A percentile compares a stretch with the other conserved stretches of the same genome.
Evolutionary conservation across 768 basidiomycete genomes (phyloP).

Genomic region (Auricularia heimuer): DNA sequence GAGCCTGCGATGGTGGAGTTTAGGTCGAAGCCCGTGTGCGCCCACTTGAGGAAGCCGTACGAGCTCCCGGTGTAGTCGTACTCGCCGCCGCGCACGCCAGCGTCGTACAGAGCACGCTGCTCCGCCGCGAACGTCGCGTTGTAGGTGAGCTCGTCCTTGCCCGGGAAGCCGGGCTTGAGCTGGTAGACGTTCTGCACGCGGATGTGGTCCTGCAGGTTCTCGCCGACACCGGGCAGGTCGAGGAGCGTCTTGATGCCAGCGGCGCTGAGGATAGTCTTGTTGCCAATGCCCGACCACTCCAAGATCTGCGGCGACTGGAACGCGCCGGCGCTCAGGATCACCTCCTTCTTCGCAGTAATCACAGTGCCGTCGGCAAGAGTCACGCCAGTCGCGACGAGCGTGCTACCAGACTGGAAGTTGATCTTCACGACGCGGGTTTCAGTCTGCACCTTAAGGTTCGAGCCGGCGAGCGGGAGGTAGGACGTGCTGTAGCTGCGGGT

Average conservation of each 20-base stretch:
- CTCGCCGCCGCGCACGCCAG: neutral
- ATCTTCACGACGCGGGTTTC: conserved; percentile 6
- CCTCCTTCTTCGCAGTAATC: conserved; percentile 6
- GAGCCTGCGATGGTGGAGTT: neutral
- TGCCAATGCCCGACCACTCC: conserved; percentile 30
- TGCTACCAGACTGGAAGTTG: conserved; percentile 5
- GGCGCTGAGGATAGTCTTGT: conserved; percentile 19
- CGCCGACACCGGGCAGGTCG: conserved; percentile 30
- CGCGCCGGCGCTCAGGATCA: conserved; percentile 13
- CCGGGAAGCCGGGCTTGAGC: conserved; percentile 4
- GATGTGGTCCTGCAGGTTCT: conserved; percentile 27
- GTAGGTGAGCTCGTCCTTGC: conserved; percentile 3
- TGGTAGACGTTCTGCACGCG: neutral
- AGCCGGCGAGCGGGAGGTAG: neutral
- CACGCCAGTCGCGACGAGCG: neutral
- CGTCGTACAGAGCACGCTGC: conserved; percentile 2
- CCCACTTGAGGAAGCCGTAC: neutral
- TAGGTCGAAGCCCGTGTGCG: neutral
- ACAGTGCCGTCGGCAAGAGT: neutral
- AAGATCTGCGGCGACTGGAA: conserved; percentile 30
- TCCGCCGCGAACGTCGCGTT: neutral
- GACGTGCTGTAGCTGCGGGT: conserved; percentile 5
- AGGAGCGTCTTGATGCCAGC: conserved; percentile 20
- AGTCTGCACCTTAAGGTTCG: conserved; percentile 6
- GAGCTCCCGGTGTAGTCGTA: neutral